These are phyloP conservation scores for Paracorniculantispora psalliotae DNA, from an alignment of 2,329 filamentous ascomycete genomes.

Conservation along the genomic window DNA sequence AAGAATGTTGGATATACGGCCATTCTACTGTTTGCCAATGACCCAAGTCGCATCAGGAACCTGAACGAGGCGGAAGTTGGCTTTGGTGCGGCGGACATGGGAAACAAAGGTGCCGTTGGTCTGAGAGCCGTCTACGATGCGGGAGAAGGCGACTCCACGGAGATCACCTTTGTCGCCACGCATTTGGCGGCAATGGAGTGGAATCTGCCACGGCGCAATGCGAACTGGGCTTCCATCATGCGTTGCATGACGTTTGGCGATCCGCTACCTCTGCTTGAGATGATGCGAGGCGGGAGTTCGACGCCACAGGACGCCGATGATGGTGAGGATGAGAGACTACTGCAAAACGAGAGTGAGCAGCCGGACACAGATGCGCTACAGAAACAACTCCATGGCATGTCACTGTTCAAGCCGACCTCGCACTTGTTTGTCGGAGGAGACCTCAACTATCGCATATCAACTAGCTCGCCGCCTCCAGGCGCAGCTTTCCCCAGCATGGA, in stretches of 20 bases:
- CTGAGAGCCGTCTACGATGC: constrained; percentile 60
- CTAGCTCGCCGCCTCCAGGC: constrained; percentile 54
- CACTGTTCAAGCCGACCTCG: constrained; percentile 68
- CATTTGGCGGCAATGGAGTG: constrained; percentile 88
- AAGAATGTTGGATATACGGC: constrained; percentile 85
- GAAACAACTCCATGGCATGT: constrained; percentile 48
- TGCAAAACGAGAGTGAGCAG: constrained; percentile 19
- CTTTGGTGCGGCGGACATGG: constrained; percentile 82
- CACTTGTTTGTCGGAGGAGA: constrained; percentile 87
- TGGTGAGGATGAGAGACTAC: constrained; percentile 11
- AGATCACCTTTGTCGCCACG: constrained; percentile 80
- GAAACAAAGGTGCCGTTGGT: constrained; percentile 90
- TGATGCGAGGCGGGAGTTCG: constrained; percentile 23
- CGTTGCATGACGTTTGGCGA: constrained; percentile 71
- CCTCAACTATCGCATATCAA: constrained; percentile 86
- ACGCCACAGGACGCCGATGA: constrained; percentile 13
- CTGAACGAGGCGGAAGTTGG: constrained; percentile 79
- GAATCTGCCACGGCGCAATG: constrained; percentile 68
- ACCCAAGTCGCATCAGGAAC: constrained; percentile 54
- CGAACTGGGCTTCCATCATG: constrained; percentile 84
- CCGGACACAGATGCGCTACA: constrained; percentile 26
- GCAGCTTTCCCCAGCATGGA: constrained; percentile 60
- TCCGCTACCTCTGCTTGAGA: constrained; percentile 31
- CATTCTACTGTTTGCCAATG: constrained; percentile 76
- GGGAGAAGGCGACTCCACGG: constrained; percentile 38